Evolutionary conservation across 768 basidiomycete genomes (phyloP), one percentile per base, ranked within the genome.

Genomic region (Suillus tomentosus): DNA sequence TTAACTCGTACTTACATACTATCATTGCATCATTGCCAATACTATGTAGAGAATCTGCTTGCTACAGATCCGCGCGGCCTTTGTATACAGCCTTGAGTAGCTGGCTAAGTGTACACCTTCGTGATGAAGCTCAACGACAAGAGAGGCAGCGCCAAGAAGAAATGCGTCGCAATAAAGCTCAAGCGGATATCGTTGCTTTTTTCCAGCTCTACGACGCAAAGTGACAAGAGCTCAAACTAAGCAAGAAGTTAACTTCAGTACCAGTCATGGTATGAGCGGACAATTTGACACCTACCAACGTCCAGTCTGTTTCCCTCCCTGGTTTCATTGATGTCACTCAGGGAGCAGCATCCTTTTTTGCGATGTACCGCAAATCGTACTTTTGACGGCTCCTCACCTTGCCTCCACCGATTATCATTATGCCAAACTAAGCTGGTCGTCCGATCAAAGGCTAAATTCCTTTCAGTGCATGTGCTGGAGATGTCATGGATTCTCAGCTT

Each of bases 181-280:
- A 68, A 14, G 66, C 61, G 0, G 65, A 68, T 36, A 5, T 63
- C n/a, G 40, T 54, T 6, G 64, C 59, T n/a, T 14, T n/a, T 63
- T 13, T 76, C 61, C 39, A 43, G 17, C 0, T 72, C 7, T 79
- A 79, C 63, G 73, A 77, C 24, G 68, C 24, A 50, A 79, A 78
- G 62, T 82, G 81, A 81, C 66, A 69, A 34, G 72, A 72, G 19
- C 74, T 81, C 61, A 76, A 73, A 62, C 64, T 63, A 6, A 68
- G 31, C 40, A 60, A 64, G 15, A n/a, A 57, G 2, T 36, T 72
- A 0, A 64, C 79, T 8, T 64, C 55, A 1, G 65, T 76, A 61
- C n/a, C n/a, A n/a, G n/a, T n/a, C n/a, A 22, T 69, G 11, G 31
- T 31, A 31, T 31, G 36, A 9, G 36, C 36, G 10, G 36, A 36